A percentile compares a stretch with the other conserved stretches of the same genome.
Conservation (phyloP, 2,329 filamentous ascomycete genomes). For the Colletotrichum sp. region DNA sequence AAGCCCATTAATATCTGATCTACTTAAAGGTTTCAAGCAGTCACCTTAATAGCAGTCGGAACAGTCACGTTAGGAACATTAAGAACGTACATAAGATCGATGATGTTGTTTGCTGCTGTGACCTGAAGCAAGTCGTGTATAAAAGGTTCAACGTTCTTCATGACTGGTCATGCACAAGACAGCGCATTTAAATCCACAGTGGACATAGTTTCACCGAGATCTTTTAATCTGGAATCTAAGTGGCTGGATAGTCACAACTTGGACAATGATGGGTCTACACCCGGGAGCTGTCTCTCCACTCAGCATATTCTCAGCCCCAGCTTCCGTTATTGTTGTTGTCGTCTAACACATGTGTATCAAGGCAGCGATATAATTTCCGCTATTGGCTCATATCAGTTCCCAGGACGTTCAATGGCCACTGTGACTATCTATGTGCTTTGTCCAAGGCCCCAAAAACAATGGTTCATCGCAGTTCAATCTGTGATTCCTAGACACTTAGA, state of each 20-base stretch:
- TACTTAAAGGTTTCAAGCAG: no score
- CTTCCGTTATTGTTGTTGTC: not conserved
- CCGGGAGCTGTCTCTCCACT: accelerated
- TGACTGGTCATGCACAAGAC: not conserved
- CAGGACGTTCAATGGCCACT: not conserved
- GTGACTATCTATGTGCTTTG: not conserved
- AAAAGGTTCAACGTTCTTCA: not conserved
- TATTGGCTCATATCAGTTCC: not conserved
- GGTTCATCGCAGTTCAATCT: not conserved
- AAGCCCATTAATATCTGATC: no score
- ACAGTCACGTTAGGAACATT: not conserved
- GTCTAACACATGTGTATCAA: not conserved
- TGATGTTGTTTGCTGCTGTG: not conserved
- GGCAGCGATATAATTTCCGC: not conserved
- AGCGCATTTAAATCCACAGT: not conserved
- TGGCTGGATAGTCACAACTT: not conserved
- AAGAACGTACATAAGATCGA: not conserved
- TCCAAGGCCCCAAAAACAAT: not conserved
- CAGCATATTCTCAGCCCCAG: accelerated
- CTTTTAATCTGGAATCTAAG: not conserved
- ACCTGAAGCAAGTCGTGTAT: not conserved
- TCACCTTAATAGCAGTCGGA: not conserved
- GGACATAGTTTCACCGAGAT: no score
- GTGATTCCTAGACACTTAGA: not conserved
- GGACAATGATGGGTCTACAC: not conserved